Base-by-base conservation (phyloP, 352 stramenopile genomes). In the Thraustochytrium striatum region DNA sequence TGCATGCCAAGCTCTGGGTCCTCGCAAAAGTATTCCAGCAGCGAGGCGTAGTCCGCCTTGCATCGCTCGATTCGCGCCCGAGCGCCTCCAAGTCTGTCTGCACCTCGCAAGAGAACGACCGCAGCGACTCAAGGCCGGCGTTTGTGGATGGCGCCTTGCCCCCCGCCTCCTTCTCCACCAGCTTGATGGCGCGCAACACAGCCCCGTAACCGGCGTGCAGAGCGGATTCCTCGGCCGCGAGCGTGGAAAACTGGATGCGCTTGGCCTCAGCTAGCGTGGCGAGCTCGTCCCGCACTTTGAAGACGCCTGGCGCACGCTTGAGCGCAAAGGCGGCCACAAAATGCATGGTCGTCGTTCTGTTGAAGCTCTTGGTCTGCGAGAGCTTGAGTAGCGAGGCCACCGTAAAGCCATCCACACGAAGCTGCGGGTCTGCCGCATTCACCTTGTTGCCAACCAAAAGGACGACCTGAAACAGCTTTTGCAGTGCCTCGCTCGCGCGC, bases 391-490 rank as follows among this genome's bases (percentile, higher is more conserved):
- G 55, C 16, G 69, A 79, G 8, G 69, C 69, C 21, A 79, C 69
- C 30, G 69, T 79, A 55, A 79, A 79, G 21, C 69, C 69, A 47
- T 70, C 50, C 16, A 79, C 50, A 21, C n/a, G 28, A 25, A 9
- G 9, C 32, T 21, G 3, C 36, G 38, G 9, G 8, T 50, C 69
- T 52, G 47, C 30, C 0, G 50, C 50, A 25, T 79, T 79, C 21
- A 79, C 55, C 69, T 79, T 79, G 69, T 79, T 79, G 32, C 69
- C 69, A 9, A 79, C 47, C n/a, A 79, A 36, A 36, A 79, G 69
- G 19, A 79, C 69, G 16, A 79, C 55, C 30, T 79, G 69, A 33
- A 79, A 69, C 19, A 79, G n/a, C 69, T 79, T 79, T 79, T 79
- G 69, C 50, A 79, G 39, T 11, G 50, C 55, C 39, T 79, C 21